These are phyloP conservation scores for Volvariella volvacea DNA, from an alignment of 1,284 basidiomycete species.

Conservation along the genomic window DNA sequence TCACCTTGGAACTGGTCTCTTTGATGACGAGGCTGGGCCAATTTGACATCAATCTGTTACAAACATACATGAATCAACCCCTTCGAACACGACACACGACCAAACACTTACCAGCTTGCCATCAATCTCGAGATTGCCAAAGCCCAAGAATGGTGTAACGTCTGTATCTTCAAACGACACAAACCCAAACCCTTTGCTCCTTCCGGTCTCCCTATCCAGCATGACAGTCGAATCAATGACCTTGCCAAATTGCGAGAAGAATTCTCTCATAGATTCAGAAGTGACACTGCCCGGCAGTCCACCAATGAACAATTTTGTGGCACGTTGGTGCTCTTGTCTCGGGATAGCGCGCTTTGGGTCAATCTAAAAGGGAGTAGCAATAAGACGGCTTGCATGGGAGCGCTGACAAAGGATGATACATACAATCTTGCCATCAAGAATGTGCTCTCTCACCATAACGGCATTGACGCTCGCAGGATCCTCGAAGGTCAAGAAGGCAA, in stretches of 20 bases:
- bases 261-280: conserved; percentile 74
- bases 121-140: conserved; percentile 56
- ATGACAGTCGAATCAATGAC: conserved; percentile 91
- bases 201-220: conserved; percentile 85
- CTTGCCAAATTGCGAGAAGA: conserved; percentile 73
- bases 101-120: conserved; percentile 59
- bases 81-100: not conserved
- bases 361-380: conserved; percentile 54
- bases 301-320: conserved; percentile 86
- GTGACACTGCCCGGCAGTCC: conserved; percentile 77
- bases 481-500: conserved; percentile 93
- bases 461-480: conserved; percentile 74
- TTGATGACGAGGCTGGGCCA: conserved; percentile 71
- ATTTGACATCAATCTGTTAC: conserved; percentile 81
- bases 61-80: conserved; percentile 2
- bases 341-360: conserved; percentile 95
- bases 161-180: conserved; percentile 82
- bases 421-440: conserved; percentile 87
- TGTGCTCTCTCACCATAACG: conserved; percentile 81
- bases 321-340: conserved; percentile 76
- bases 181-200: conserved; percentile 93
- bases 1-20: conserved; percentile 36
- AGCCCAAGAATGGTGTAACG: conserved; percentile 64
- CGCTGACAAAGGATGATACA: conserved; percentile 13
- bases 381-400: no score